phyloP scores from a whole-genome alignment of 2,329 filamentous ascomycete species.

The Fusarium sp. region DNA sequence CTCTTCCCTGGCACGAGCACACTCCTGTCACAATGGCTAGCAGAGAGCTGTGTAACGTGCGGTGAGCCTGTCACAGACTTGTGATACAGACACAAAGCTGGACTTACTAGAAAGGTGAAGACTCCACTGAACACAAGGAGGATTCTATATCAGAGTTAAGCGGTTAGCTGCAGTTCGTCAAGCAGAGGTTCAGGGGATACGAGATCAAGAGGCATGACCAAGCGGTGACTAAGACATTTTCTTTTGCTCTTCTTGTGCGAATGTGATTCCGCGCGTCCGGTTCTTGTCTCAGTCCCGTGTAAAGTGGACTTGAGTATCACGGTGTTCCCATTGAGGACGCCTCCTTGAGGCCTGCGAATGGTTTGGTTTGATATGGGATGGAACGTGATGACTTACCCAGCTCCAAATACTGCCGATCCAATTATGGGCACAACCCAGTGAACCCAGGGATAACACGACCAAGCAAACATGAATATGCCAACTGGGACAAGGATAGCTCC shows the following conservation, averaged over 20 bases:
- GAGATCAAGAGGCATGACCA: constrained; percentile 46
- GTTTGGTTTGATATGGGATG: constrained; percentile 4
- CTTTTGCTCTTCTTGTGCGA: constrained; percentile 1
- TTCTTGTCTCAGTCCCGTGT: constrained; percentile 24
- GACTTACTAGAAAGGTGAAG: constrained; percentile 84
- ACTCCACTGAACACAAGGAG: constrained; percentile 84
- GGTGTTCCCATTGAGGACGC: not conserved
- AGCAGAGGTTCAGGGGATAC: constrained; percentile 32
- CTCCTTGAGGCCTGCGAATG: constrained; percentile 12
- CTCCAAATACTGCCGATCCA: constrained; percentile 76
- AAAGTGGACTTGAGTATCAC: constrained; percentile 1
- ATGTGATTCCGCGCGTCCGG: constrained; percentile 17
- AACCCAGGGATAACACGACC: constrained; percentile 79
- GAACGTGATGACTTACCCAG: constrained; percentile 69
- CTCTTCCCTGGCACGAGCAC: constrained; percentile 31
- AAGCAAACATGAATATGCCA: constrained; percentile 89
- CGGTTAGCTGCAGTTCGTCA: constrained; percentile 43
- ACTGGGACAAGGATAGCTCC: constrained; percentile 83
- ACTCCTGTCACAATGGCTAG: constrained; percentile 18
- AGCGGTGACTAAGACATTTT: constrained; percentile 45
- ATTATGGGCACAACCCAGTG: constrained; percentile 83
- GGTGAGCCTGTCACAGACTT: constrained; percentile 22
- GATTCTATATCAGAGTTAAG: constrained; percentile 60
- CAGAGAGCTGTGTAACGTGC: constrained; percentile 14
- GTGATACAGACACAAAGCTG: not conserved